Conservation (phyloP, 78 protist species). For the Capsaspora owczarzaki region DNA sequence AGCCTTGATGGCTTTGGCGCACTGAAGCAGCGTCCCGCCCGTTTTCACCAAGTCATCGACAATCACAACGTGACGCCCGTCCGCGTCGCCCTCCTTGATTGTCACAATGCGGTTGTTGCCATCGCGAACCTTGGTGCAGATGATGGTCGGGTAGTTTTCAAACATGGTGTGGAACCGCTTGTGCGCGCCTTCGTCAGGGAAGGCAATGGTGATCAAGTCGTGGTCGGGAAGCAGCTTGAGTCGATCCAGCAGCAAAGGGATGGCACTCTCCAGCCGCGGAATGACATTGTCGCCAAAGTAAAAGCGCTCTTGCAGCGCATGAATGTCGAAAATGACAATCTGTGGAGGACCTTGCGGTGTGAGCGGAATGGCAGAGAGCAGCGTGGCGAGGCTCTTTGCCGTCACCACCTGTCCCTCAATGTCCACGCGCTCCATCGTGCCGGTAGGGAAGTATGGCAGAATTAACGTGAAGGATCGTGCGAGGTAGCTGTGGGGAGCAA, state of each 20-base stretch:
- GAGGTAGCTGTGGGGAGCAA: conserved; percentile 14
- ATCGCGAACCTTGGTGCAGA: conserved; percentile 26
- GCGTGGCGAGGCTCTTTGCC: conserved; percentile 34
- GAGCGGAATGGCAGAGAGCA: conserved; percentile 34
- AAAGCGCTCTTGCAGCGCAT: conserved; percentile 40
- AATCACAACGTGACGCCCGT: conserved; percentile 36
- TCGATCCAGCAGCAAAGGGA: conserved; percentile 6
- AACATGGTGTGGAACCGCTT: conserved; percentile 31
- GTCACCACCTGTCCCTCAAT: conserved; percentile 48
- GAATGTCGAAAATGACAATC: conserved; percentile 35
- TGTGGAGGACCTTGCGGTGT: conserved; percentile 26
- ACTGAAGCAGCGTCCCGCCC: conserved; percentile 43
- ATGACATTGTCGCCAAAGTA: conserved; percentile 27
- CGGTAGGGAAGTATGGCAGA: conserved; percentile 50
- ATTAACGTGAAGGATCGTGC: conserved; percentile 11
- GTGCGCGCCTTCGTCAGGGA: conserved; percentile 57
- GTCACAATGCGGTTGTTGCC: conserved; percentile 24
- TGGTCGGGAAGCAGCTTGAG: neutral
- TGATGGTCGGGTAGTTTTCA: neutral
- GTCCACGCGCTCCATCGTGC: conserved; percentile 54
- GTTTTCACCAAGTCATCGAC: conserved; percentile 51
- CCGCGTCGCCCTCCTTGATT: conserved; percentile 23
- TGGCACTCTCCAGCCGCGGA: conserved; percentile 23
- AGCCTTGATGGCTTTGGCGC: conserved; percentile 1
- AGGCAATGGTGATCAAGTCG: neutral